A percentile compares a stretch with the other conserved stretches of the same genome.
Evolutionary conservation across 495 filamentous ascomycete genomes (phyloP).

Genomic region (Podospora appendiculata): DNA sequence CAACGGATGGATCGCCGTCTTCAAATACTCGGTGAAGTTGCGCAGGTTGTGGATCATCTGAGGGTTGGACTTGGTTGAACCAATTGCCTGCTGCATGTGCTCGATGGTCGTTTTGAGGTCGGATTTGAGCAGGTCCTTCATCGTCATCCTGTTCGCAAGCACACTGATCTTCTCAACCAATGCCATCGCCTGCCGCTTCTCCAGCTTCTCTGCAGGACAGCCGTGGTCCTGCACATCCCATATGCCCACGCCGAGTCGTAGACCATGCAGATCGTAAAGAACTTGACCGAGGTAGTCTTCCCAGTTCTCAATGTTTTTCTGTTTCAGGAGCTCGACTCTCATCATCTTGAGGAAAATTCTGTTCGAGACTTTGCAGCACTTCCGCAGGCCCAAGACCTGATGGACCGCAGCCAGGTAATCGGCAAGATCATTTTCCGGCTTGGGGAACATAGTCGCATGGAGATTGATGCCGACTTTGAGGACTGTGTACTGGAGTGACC

Average conservation of each 20-base stretch:
- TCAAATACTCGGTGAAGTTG: slow-evolving; percentile 67
- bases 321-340: slow-evolving; percentile 67
- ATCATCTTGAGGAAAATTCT: slow-evolving; percentile 84
- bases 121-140: slow-evolving; percentile 85
- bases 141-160: slow-evolving; percentile 73
- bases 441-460: slow-evolving; percentile 51
- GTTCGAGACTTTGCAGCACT: slow-evolving; percentile 76
- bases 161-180: slow-evolving; percentile 76
- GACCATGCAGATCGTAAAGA: slow-evolving; percentile 79
- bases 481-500: slow-evolving; percentile 70
- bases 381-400: slow-evolving; percentile 74
- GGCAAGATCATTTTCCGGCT: slow-evolving; percentile 59
- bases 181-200: slow-evolving; percentile 64
- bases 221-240: slow-evolving; percentile 66
- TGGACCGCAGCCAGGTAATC: slow-evolving; percentile 73
- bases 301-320: slow-evolving; percentile 57
- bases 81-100: slow-evolving; percentile 66
- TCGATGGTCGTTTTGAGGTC: slow-evolving; percentile 84
- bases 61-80: slow-evolving; percentile 53
- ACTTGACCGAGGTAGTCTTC: slow-evolving; percentile 77
- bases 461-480: slow-evolving; percentile 68
- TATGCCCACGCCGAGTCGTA: slow-evolving; percentile 66
- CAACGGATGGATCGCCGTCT: slow-evolving; percentile 74
- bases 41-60: slow-evolving; percentile 68
- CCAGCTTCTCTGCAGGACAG: slow-evolving; percentile 65